These are phyloP conservation scores for Xylariaceae sp. DNA, from an alignment of 2,329 filamentous ascomycete species.

Conservation along the genomic window DNA sequence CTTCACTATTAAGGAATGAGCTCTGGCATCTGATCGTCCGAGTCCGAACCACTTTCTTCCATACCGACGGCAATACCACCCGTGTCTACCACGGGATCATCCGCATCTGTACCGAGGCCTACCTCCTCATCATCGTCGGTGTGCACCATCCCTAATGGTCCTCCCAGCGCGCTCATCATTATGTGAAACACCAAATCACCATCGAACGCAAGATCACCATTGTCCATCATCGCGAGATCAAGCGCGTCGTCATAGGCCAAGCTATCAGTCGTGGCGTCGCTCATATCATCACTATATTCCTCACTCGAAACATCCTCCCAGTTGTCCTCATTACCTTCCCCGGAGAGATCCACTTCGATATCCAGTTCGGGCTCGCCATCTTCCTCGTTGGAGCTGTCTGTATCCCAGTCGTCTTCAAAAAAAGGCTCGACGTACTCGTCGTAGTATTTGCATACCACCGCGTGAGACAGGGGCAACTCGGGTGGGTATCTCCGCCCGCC, in stretches of 20 bases:
- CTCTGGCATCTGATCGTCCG: slow-evolving; percentile 2
- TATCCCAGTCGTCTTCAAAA: slow-evolving; percentile 5
- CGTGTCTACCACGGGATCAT: not conserved
- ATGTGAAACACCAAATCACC: not conserved
- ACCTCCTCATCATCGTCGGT: not conserved
- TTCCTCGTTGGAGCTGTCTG: slow-evolving; percentile 2
- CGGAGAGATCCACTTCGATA: not conserved
- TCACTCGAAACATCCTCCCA: slow-evolving; percentile 24
- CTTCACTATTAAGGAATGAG: not conserved
- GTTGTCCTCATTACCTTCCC: slow-evolving; percentile 1
- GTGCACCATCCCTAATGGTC: not conserved
- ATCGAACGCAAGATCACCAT: not conserved
- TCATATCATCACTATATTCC: slow-evolving; percentile 2
- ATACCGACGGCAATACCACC: not conserved
- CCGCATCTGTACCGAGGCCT: not conserved
- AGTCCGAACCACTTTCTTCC: not conserved
- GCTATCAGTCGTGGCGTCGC: not conserved
- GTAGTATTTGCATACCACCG: slow-evolving; percentile 22
- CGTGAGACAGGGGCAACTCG: slow-evolving; percentile 22
- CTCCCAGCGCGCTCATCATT: not conserved
- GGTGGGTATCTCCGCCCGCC: slow-evolving; percentile 27
- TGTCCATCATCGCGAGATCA: not conserved
- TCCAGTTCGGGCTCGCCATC: not conserved
- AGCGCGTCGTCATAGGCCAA: not conserved
- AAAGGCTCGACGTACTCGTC: slow-evolving; percentile 23